phyloP scores from a whole-genome alignment of 768 basidiomycete genomes.

The Lactifluus subvellereus region DNA sequence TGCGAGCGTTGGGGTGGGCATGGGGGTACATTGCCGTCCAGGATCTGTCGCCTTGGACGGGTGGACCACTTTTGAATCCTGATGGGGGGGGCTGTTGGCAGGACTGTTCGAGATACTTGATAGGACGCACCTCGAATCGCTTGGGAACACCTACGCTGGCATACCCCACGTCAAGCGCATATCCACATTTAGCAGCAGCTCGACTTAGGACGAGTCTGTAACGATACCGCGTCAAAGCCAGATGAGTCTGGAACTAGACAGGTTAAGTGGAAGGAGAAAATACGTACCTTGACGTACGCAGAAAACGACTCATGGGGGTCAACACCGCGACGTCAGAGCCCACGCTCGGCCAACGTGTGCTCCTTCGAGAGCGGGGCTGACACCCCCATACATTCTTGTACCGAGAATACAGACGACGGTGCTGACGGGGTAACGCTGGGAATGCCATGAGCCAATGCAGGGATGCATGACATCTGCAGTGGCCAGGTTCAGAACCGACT shows the following conservation, averaged over 20 bases:
- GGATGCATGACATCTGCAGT: neutral
- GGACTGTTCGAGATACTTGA: too few relatives aligned
- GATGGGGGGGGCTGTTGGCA: too few relatives aligned
- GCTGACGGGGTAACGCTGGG: neutral
- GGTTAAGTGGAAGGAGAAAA: neutral
- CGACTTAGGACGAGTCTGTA: neutral
- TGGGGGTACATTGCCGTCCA: neutral
- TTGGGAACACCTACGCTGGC: neutral
- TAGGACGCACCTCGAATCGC: too few relatives aligned
- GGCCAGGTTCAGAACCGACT: neutral
- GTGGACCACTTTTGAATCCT: too few relatives aligned
- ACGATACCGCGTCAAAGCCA: neutral
- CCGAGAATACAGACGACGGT: neutral
- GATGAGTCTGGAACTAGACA: neutral
- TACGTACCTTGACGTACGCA: neutral
- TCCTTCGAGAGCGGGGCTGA: neutral
- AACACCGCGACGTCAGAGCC: neutral
- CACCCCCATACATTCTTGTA: neutral
- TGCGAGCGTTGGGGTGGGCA: too few relatives aligned
- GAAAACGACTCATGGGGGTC: neutral
- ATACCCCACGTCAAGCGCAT: neutral
- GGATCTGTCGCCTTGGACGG: neutral
- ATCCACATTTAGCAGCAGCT: too few relatives aligned
- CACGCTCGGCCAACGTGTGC: conserved; percentile 12
- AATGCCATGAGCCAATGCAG: neutral